A percentile compares a stretch with the other conserved stretches of the same genome.
Evolutionary conservation across 148 eudicot genomes (phyloP).

Genomic region (Spergularia bocconei): DNA sequence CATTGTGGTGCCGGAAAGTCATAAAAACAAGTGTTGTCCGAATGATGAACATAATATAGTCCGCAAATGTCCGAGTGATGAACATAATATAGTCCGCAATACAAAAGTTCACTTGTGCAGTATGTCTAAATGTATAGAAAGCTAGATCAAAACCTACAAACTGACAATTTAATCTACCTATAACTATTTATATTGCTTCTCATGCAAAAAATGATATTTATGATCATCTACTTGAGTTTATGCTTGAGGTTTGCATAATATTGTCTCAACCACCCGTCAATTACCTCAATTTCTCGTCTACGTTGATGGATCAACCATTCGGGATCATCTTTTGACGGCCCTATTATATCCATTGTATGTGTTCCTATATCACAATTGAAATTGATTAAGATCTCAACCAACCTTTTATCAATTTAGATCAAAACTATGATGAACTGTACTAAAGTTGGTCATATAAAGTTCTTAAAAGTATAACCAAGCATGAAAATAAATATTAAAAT

Average conservation of each 20-base stretch:
- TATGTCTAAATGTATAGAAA: too few species aligned
- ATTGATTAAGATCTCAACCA: not conserved
- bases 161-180: too few species aligned
- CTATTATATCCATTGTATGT: constrained; percentile 16
- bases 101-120: too few species aligned
- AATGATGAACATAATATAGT: too few species aligned
- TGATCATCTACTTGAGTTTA: not conserved
- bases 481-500: not conserved
- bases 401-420: not conserved
- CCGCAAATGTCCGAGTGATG: too few species aligned
- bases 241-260: constrained; percentile 25
- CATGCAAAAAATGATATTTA: not conserved
- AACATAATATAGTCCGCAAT: too few species aligned
- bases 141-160: too few species aligned
- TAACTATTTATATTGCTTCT: not conserved
- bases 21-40: too few species aligned
- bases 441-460: too few species aligned
- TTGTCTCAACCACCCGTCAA: constrained; percentile 18
- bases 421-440: too few species aligned
- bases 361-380: constrained; percentile 16
- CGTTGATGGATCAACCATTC: constrained; percentile 31
- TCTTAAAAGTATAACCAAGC: not conserved
- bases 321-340: constrained; percentile 20
- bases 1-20: too few species aligned
- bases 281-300: constrained; percentile 30